Evolutionary conservation across 805 yeast species (phyloP).

Genomic region (Ogataea trehalophila): DNA sequence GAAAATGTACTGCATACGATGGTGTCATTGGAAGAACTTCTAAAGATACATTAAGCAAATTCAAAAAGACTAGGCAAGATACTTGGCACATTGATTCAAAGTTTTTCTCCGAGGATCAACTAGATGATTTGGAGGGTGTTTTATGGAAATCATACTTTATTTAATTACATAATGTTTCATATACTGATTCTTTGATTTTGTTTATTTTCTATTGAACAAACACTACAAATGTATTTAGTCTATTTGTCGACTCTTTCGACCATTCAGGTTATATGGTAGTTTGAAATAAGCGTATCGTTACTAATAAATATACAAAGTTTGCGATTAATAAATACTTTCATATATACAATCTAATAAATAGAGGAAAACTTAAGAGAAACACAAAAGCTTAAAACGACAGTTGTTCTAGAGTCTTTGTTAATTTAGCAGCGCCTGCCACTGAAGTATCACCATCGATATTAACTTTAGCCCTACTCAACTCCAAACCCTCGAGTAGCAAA

Average conservation of each 20-base stretch:
- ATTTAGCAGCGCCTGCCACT: conserved; percentile 59
- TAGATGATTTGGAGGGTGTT: conserved; percentile 92
- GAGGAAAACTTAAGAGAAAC: neutral
- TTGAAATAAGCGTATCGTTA: too few relatives aligned
- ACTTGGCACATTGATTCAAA: conserved; percentile 91
- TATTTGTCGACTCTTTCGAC: neutral
- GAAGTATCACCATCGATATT: conserved; percentile 46
- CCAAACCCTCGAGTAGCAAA: conserved; percentile 77
- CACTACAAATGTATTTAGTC: neutral
- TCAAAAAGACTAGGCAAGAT: conserved; percentile 89
- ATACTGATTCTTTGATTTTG: neutral
- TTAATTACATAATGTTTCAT: conserved; percentile 25
- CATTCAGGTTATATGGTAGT: too few relatives aligned
- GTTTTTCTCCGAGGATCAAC: conserved; percentile 69
- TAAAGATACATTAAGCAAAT: conserved; percentile 72
- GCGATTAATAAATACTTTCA: too few relatives aligned
- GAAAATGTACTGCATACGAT: conserved; percentile 62
- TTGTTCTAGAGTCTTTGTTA: conserved; percentile 57
- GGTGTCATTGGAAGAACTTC: conserved; percentile 83
- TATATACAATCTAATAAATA: neutral
- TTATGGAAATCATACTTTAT: conserved; percentile 90
- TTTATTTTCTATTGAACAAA: neutral
- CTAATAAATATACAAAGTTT: too few relatives aligned
- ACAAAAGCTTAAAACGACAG: conserved; percentile 45
- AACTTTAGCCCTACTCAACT: conserved; percentile 65